Evolutionary conservation across 768 basidiomycete species (phyloP), one percentile per base, ranked within the genome.

Genomic region (Leucosporidium scottii): DNA sequence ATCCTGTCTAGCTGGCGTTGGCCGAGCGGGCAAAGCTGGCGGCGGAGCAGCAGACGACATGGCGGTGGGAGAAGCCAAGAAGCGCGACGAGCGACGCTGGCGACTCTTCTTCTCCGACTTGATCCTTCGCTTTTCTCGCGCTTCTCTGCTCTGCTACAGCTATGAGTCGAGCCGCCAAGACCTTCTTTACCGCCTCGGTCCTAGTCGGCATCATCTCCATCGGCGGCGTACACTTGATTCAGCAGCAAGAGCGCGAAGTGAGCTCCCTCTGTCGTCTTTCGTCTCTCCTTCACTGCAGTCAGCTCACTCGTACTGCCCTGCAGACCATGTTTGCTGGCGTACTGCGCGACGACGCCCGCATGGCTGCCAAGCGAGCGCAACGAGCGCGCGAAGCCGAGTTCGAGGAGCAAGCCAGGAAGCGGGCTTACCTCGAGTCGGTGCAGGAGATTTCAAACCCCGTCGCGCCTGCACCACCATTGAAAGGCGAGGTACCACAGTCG

Each of bases 241-340:
- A 73, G 64, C 55, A 62, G 20, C 55, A 58, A 17, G 72, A 73
- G 28, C 68, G 68, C 36, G 72, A 73, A 34, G 72, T 69, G 4
- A 34, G 65, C 55, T 23, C 59, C 25, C 3, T 25, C 39, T 31
- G 30, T 28, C 3, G 28, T 28, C 17, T 51, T 18, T 9, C n/a
- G 23, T n/a, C 49, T 5, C 49, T 3, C 0, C 50, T 18, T 27
- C 21, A 27, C 27, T 17, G 18, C 25, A 0, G 8, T 31, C 17
- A 12, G 27, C n/a, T 20, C 39, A n/a, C 36, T 0, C 6, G 15
- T 1, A 5, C 30, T 21, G 17, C 8, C 28, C 31, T 28, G 18
- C 63, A 73, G 72, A 69, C 68, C 25, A 73, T 73, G 72, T 73
- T 50, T 54, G 68, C 68, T 28, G 72, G 72, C 49, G 72, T 73